These are phyloP conservation scores for Micractinium conductrix DNA, from an alignment of 139 green algal species.

Conservation along the genomic window DNA sequence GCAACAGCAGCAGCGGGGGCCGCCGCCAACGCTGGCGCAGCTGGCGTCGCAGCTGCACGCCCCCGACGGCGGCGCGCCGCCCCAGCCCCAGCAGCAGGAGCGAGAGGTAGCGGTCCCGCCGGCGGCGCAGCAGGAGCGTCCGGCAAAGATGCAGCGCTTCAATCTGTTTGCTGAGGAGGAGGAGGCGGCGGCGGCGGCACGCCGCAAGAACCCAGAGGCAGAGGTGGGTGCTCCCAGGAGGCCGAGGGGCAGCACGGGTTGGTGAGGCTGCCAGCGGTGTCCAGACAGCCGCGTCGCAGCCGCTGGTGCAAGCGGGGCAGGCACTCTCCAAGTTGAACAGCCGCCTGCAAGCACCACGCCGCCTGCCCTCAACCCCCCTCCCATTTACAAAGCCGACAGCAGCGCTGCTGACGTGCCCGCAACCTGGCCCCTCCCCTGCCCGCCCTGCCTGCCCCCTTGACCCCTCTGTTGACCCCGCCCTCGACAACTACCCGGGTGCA, in stretches of 20 bases:
- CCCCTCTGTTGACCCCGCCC: not conserved
- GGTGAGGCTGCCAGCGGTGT: too few relatives aligned
- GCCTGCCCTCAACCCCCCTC: too few relatives aligned
- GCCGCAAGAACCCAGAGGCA: conserved; percentile 56
- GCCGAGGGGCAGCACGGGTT: too few relatives aligned
- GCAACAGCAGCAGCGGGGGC: not conserved
- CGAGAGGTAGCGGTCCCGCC: not conserved
- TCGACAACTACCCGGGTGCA: conserved; percentile 13
- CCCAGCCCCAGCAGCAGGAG: not conserved
- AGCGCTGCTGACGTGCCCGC: too few relatives aligned
- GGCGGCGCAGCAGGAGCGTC: conserved; percentile 1
- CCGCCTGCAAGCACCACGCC: too few relatives aligned
- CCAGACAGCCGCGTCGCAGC: too few relatives aligned
- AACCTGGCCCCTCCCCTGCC: too few relatives aligned
- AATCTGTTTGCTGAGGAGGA: conserved; percentile 62
- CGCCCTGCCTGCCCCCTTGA: too few relatives aligned
- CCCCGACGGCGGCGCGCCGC: not conserved
- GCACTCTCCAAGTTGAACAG: too few relatives aligned
- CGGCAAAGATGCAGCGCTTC: conserved; percentile 61
- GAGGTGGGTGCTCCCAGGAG: conserved; percentile 52
- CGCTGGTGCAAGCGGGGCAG: too few relatives aligned
- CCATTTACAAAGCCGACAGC: too few relatives aligned
- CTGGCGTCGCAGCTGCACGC: conserved; percentile 14
- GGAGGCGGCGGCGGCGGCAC: conserved; percentile 33
- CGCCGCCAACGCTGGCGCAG: conserved; percentile 7